Conservation (phyloP, 441 rosid genomes). For the Macaranga tanarius region DNA sequence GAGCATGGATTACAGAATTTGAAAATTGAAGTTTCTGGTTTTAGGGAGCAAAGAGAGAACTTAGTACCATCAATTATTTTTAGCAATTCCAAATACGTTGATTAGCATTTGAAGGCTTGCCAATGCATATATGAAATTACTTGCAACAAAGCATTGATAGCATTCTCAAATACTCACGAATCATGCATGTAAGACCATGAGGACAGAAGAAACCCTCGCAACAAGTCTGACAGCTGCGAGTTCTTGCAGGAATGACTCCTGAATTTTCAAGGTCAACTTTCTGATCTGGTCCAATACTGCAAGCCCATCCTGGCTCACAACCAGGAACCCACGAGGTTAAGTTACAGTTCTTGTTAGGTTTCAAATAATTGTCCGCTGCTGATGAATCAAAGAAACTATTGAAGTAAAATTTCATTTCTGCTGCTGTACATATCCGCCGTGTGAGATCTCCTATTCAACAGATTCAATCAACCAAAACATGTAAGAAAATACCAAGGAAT, state of each 20-base stretch:
- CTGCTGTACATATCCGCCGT: slow-evolving; percentile 67
- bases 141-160: slow-evolving; percentile 5
- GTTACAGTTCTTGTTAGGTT: slow-evolving; percentile 77
- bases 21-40: slow-evolving; percentile 4
- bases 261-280: slow-evolving; percentile 58
- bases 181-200: slow-evolving; percentile 92
- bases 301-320: slow-evolving; percentile 99
- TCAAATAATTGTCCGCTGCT: slow-evolving; percentile 34
- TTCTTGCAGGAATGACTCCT: slow-evolving; percentile 57
- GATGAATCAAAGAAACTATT: slow-evolving; percentile 47
- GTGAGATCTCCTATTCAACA: slow-evolving; percentile 52
- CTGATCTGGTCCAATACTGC: slow-evolving; percentile 49
- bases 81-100: background rate
- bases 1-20: too few species aligned
- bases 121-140: background rate
- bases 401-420: slow-evolving; percentile 78
- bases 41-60: background rate
- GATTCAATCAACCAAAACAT: slow-evolving; percentile 17
- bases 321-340: slow-evolving; percentile 84
- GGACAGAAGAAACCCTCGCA: slow-evolving; percentile 97
- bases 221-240: slow-evolving; percentile 57
- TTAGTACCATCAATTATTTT: background rate
- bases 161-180: slow-evolving; percentile 55
- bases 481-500: background rate
- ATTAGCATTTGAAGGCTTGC: slow-evolving; percentile 6